Conservation (phyloP, 345 rosid genomes). For the Barbarea vulgaris region DNA sequence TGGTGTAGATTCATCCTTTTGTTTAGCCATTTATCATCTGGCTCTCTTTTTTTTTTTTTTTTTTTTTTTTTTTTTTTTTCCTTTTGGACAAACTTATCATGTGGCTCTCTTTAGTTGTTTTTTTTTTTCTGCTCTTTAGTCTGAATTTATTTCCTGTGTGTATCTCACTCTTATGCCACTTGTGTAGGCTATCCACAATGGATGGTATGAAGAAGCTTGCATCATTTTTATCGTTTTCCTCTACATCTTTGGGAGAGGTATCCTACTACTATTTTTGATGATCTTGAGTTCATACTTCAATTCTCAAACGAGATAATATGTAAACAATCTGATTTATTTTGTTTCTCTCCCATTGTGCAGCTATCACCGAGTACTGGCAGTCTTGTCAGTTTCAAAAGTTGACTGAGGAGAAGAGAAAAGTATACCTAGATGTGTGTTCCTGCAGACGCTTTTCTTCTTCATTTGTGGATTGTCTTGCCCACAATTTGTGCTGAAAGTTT, state of each 20-base stretch:
- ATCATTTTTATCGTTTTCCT: constrained; percentile 65
- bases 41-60: no score
- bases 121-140: neutral
- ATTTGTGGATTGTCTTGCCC: neutral
- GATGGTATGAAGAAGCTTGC: constrained; percentile 85
- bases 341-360: constrained; percentile 39
- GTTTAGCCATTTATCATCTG: neutral
- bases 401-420: constrained; percentile 73
- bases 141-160: neutral
- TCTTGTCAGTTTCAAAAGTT: constrained; percentile 77
- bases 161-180: neutral
- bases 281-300: neutral
- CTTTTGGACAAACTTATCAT: no score
- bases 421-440: constrained; percentile 63
- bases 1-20: neutral
- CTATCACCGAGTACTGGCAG: constrained; percentile 74
- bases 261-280: constrained; percentile 10
- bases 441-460: neutral
- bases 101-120: neutral
- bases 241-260: constrained; percentile 80
- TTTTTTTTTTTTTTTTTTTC: no score
- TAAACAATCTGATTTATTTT: neutral
- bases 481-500: neutral
- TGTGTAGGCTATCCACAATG: constrained; percentile 58
- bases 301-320: neutral